phyloP scores from a whole-genome alignment of 73 alveolate species.

The Paraurostyla sp. region DNA sequence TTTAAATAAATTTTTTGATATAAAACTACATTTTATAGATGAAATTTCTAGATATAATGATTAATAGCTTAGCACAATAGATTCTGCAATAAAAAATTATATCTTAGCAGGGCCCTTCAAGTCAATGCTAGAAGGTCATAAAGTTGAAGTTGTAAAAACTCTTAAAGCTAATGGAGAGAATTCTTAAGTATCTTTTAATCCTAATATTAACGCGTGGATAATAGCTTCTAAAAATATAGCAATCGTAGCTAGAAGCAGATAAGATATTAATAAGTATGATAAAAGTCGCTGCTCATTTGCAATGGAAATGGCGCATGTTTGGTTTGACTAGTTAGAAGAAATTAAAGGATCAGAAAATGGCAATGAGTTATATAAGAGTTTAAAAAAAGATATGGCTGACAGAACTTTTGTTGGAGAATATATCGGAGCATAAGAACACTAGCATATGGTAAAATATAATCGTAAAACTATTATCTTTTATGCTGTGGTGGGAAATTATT shows the following conservation, averaged over 20 bases:
- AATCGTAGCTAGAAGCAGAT: constrained; percentile 77
- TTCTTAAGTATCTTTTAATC: constrained; percentile 85
- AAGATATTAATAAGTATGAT: constrained; percentile 78
- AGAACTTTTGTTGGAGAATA: constrained; percentile 94
- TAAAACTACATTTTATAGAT: constrained; percentile 11
- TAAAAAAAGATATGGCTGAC: constrained; percentile 79
- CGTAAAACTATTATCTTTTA: constrained; percentile 83
- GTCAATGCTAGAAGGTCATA: constrained; percentile 59
- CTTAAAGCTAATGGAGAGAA: constrained; percentile 97
- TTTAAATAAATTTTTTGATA: constrained; percentile 67
- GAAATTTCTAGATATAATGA: background rate
- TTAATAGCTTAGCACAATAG: background rate
- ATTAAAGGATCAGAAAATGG: constrained; percentile 49
- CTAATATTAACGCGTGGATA: constrained; percentile 86
- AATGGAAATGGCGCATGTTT: constrained; percentile 83
- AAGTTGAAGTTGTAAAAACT: constrained; percentile 72
- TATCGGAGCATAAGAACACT: constrained; percentile 86
- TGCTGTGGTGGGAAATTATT: constrained; percentile 83
- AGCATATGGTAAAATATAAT: constrained; percentile 89
- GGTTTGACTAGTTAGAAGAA: constrained; percentile 81
- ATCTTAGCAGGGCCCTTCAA: constrained; percentile 58
- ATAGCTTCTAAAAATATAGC: constrained; percentile 91
- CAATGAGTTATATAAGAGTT: constrained; percentile 29
- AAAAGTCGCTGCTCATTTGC: constrained; percentile 83
- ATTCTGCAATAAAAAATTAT: constrained; percentile 48